phyloP scores from a whole-genome alignment of 257 asterid genomes.

The Nicotiana undulata region DNA sequence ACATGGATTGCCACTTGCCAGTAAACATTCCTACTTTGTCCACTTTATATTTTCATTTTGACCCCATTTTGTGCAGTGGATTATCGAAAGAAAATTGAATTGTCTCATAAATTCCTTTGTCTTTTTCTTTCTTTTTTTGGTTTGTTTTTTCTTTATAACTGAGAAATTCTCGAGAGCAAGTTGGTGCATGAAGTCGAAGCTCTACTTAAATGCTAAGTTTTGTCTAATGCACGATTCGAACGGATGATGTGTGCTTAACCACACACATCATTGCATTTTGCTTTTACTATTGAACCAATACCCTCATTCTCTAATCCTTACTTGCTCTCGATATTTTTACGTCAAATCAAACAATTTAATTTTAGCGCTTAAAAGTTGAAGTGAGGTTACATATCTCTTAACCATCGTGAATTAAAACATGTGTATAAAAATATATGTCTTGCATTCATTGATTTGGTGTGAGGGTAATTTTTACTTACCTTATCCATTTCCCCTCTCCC shows the following conservation, averaged over 20 bases:
- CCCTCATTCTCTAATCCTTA: neutral
- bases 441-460: too few species aligned
- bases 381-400: too few species aligned
- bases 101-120: neutral
- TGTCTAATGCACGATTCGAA: neutral
- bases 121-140: neutral
- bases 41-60: neutral
- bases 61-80: neutral
- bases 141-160: neutral
- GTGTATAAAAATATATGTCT: too few species aligned
- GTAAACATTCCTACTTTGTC: neutral
- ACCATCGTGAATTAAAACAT: too few species aligned
- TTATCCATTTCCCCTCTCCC: neutral
- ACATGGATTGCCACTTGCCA: conserved; percentile 2
- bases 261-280: neutral
- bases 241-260: neutral
- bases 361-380: too few species aligned
- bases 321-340: too few species aligned
- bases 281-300: neutral
- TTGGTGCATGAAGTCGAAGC: neutral
- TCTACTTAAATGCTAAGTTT: neutral
- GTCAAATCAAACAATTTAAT: too few species aligned
- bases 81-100: neutral
- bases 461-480: too few species aligned
- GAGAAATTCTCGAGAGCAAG: neutral